Evolutionary conservation across 1,139 yeast species (phyloP).

Genomic region (Hyphopichia wangnamkhiaoensis): DNA sequence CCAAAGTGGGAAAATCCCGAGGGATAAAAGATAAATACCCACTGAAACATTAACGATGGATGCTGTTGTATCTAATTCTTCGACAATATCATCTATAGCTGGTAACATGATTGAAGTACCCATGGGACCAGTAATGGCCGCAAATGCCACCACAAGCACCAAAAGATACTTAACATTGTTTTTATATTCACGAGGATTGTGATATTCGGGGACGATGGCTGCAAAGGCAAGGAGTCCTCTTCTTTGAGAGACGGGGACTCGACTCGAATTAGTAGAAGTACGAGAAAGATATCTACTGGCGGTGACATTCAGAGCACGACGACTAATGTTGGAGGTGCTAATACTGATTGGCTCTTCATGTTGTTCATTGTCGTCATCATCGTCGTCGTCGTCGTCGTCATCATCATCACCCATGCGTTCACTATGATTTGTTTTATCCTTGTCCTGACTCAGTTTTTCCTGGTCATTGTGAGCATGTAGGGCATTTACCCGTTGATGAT

Average conservation of each 20-base stretch:
- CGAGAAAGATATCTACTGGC: background rate
- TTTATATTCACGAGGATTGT: slow-evolving; percentile 70
- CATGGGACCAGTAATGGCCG: slow-evolving; percentile 86
- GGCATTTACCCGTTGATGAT: no score
- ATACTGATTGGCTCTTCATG: background rate
- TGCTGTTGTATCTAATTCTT: slow-evolving; percentile 55
- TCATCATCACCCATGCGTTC: no score
- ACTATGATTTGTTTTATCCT: no score
- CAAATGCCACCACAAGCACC: slow-evolving; percentile 66
- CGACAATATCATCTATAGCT: slow-evolving; percentile 63
- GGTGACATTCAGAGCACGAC: background rate
- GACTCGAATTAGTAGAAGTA: background rate
- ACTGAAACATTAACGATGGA: slow-evolving; percentile 73
- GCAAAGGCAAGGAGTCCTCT: slow-evolving; percentile 58
- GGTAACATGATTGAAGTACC: slow-evolving; percentile 88
- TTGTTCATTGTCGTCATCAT: background rate
- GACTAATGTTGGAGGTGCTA: background rate
- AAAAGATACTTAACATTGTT: slow-evolving; percentile 48
- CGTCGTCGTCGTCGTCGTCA: background rate
- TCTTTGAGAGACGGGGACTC: slow-evolving; percentile 44
- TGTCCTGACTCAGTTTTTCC: no score
- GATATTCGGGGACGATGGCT: slow-evolving; percentile 67
- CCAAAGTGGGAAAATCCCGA: slow-evolving; percentile 86
- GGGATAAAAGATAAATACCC: slow-evolving; percentile 70
- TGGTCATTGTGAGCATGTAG: no score